Evolutionary conservation across 345 rosid genomes (phyloP).

Genomic region (Bruguiera parviflora): DNA sequence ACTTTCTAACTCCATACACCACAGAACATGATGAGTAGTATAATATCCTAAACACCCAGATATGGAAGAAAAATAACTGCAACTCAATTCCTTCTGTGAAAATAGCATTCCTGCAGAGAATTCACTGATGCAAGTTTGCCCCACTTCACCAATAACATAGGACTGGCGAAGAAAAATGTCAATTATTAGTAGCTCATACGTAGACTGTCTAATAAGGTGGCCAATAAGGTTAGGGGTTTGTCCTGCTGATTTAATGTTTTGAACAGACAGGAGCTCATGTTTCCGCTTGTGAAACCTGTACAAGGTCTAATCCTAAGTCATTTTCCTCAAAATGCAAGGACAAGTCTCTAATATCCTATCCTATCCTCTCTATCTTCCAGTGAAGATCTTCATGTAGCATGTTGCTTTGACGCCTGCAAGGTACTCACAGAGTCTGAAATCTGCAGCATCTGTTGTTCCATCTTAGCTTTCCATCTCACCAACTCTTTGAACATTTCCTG

Average conservation of each 20-base stretch:
- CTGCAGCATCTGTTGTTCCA: conserved; percentile 71
- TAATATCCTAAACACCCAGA: too few species aligned
- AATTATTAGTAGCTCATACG: conserved; percentile 7
- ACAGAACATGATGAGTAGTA: too few species aligned
- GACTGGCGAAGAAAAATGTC: not conserved
- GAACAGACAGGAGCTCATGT: conserved; percentile 13
- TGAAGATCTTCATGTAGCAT: conserved; percentile 12
- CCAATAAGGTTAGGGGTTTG: conserved; percentile 23
- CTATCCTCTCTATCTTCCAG: conserved; percentile 22
- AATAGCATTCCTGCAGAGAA: not conserved
- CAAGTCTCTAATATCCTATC: conserved; percentile 11
- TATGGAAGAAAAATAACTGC: too few species aligned
- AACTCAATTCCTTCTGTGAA: too few species aligned
- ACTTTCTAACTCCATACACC: too few species aligned
- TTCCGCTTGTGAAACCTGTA: conserved; percentile 32
- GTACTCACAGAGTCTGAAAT: conserved; percentile 46
- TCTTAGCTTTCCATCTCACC: conserved; percentile 70
- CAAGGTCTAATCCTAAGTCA: conserved; percentile 27
- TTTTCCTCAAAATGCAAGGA: conserved; percentile 3
- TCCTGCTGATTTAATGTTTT: not conserved
- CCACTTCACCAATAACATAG: not conserved
- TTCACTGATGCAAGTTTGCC: not conserved
- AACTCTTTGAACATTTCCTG: conserved; percentile 76
- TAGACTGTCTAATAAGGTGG: conserved; percentile 4
- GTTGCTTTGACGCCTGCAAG: conserved; percentile 47